Percentiles rank a stretch among this genome's conserved stretches.
These are phyloP conservation scores for Euphorbia tirucalli DNA, from an alignment of 345 rosid species.

Conservation along the genomic window DNA sequence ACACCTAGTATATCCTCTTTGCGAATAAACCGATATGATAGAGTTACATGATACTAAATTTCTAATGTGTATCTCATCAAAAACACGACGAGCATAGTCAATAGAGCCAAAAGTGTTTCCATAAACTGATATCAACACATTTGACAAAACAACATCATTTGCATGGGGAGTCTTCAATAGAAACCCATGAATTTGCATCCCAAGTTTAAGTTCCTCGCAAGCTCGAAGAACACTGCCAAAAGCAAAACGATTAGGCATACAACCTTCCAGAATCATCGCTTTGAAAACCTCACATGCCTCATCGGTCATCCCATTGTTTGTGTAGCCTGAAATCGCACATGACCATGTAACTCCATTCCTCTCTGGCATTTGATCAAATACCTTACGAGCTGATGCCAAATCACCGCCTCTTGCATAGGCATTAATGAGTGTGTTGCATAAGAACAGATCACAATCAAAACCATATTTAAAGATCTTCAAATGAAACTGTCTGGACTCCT, in stretches of 20 bases:
- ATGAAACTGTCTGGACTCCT: conserved; percentile 50
- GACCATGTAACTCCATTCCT: conserved; percentile 79
- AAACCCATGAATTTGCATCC: conserved; percentile 73
- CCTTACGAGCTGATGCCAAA: conserved; percentile 43
- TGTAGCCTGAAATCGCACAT: conserved; percentile 71
- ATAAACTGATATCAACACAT: conserved; percentile 75
- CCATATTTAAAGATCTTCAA: conserved; percentile 48
- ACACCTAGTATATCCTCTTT: conserved; percentile 44
- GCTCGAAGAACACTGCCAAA: conserved; percentile 68
- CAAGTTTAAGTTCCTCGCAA: conserved; percentile 61
- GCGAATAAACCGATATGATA: conserved; percentile 66
- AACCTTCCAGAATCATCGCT: conserved; percentile 51
- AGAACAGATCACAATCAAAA: conserved; percentile 48
- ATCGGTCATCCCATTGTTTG: conserved; percentile 43
- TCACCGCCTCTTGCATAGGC: conserved; percentile 44
- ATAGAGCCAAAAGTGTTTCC: conserved; percentile 46
- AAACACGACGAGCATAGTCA: conserved; percentile 48
- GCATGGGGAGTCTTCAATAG: conserved; percentile 50
- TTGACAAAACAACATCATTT: conserved; percentile 54
- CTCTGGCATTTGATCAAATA: conserved; percentile 76
- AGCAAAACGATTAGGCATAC: conserved; percentile 57
- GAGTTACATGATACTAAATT: conserved; percentile 75
- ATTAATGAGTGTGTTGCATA: conserved; percentile 67
- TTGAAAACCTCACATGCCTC: conserved; percentile 53
- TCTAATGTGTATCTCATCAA: conserved; percentile 55